These are phyloP conservation scores for Candida broadrunensis DNA, from an alignment of 805 yeast genomes.

Conservation along the genomic window DNA sequence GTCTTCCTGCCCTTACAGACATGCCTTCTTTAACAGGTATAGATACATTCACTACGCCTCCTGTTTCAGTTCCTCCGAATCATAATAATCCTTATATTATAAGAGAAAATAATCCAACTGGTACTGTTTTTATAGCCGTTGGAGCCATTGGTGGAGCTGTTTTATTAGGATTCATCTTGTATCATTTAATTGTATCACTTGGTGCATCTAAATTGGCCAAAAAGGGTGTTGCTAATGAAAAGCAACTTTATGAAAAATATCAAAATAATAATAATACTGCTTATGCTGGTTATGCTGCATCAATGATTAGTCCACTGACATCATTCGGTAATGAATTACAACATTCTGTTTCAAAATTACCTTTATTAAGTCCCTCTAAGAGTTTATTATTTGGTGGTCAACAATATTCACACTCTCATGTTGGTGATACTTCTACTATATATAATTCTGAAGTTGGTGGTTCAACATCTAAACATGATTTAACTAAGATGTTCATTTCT, in stretches of 20 bases:
- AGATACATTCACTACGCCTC: conserved; percentile 41
- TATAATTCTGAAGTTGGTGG: conserved; percentile 29
- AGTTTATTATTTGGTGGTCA: conserved; percentile 14
- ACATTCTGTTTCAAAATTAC: conserved; percentile 26
- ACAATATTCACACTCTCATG: conserved; percentile 9
- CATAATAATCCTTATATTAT: conserved; percentile 63
- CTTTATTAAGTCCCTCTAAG: conserved; percentile 22
- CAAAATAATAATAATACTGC: conserved; percentile 25
- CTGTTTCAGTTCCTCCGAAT: conserved; percentile 56
- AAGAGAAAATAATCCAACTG: conserved; percentile 53
- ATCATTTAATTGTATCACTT: conserved; percentile 49
- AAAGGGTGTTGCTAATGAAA: conserved; percentile 34
- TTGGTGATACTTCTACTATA: conserved; percentile 33
- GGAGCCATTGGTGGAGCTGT: conserved; percentile 67
- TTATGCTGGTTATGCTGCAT: conserved; percentile 10
- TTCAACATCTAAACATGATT: conserved; percentile 36
- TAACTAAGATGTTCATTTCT: conserved; percentile 62
- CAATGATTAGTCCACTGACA: conserved; percentile 14
- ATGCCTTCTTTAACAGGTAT: conserved; percentile 8
- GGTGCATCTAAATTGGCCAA: conserved; percentile 53
- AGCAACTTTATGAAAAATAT: conserved; percentile 29
- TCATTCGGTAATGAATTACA: conserved; percentile 14
- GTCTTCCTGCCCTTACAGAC: background rate
- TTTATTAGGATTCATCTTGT: conserved; percentile 46
- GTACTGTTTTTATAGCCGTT: conserved; percentile 81